Percentiles rank a stretch among this genome's conserved stretches.
Conservation (phyloP, 2,329 filamentous ascomycete genomes). For the Onygenales sp. region DNA sequence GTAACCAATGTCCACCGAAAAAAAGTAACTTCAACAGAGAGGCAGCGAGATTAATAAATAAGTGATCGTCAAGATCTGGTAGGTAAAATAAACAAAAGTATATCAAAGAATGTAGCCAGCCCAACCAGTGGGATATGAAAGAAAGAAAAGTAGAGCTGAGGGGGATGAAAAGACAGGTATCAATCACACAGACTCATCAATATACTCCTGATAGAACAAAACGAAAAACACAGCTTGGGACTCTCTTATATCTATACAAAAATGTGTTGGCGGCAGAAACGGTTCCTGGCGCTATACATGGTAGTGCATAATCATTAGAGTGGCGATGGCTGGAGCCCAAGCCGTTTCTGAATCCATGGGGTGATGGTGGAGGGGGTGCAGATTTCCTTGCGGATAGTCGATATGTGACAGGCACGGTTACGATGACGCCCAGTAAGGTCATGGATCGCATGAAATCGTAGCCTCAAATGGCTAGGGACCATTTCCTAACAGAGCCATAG, state of each 20-base stretch:
- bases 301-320: conserved; percentile 9
- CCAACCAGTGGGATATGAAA: conserved; percentile 46
- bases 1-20: background rate
- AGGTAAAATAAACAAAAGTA: conserved; percentile 10
- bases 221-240: conserved; percentile 11
- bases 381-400: background rate
- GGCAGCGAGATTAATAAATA: conserved; percentile 1
- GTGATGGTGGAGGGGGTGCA: conserved; percentile 3
- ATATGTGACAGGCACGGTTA: conserved; percentile 1
- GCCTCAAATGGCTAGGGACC: conserved; percentile 2
- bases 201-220: conserved; percentile 11
- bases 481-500: conserved; percentile 7
- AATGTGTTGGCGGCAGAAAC: conserved; percentile 1
- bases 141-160: conserved; percentile 24
- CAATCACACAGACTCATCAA: background rate
- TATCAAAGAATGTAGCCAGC: conserved; percentile 44
- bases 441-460: conserved; percentile 3
- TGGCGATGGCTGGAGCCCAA: conserved; percentile 10
- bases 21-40: background rate
- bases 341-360: conserved; percentile 12
- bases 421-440: background rate
- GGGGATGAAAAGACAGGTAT: background rate
- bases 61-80: conserved; percentile 17
- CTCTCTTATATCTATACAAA: conserved; percentile 1
- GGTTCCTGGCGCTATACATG: conserved; percentile 7